Conservation (phyloP, 768 basidiomycete genomes). For the Leccinellum albellum region DNA sequence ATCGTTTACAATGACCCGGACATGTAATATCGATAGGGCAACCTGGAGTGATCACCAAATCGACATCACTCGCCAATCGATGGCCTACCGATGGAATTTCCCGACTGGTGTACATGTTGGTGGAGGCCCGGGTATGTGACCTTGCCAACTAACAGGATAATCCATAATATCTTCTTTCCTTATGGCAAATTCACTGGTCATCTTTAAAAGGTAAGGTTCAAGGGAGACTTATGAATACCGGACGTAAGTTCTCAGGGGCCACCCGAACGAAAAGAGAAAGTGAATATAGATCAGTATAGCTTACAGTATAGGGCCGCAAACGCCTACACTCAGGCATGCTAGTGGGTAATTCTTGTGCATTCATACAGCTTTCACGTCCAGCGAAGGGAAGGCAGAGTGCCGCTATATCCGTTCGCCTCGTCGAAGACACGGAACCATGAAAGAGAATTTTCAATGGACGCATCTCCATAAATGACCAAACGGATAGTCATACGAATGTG, state of each 20-base stretch:
- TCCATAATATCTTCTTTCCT: background rate
- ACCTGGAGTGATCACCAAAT: background rate
- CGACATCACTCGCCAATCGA: background rate
- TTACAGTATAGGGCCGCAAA: too few species aligned
- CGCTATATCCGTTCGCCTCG: background rate
- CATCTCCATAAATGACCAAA: too few species aligned
- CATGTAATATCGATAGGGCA: background rate
- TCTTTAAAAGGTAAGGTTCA: background rate
- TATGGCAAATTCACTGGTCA: background rate
- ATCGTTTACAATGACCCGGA: background rate
- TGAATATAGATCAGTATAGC: background rate
- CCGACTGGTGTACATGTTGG: background rate
- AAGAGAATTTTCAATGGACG: background rate
- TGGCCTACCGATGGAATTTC: background rate
- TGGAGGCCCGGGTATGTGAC: background rate
- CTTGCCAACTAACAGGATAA: background rate
- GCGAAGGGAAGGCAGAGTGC: background rate
- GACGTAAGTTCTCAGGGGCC: background rate
- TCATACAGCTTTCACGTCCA: background rate
- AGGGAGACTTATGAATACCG: background rate
- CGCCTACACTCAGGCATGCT: background rate
- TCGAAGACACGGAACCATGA: background rate
- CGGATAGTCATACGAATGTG: background rate
- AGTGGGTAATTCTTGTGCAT: background rate
- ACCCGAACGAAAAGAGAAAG: background rate